phyloP scores from a whole-genome alignment of 2,329 filamentous ascomycete species.

The Calonectria fujianensis region DNA sequence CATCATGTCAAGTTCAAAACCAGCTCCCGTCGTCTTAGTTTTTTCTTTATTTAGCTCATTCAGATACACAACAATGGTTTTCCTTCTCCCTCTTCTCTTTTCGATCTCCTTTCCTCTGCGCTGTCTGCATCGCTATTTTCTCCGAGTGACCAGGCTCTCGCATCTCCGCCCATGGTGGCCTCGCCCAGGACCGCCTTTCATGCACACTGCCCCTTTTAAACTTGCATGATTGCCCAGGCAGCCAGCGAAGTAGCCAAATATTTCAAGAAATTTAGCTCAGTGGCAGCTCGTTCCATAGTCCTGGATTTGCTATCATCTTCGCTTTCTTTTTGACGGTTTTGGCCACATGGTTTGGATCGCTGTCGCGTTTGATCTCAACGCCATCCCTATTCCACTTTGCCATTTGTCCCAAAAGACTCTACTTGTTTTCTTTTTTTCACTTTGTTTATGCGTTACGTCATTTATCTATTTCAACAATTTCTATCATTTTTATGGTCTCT shows the following conservation, averaged over 20 bases:
- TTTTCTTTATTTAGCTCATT: background rate
- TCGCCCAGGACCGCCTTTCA: background rate
- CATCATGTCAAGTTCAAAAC: background rate
- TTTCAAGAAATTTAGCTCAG: background rate
- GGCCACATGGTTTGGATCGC: background rate
- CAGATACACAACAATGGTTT: background rate
- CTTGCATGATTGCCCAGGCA: background rate
- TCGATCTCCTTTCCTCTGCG: too few species aligned
- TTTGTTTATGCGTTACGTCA: background rate
- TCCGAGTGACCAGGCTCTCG: background rate
- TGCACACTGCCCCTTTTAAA: background rate
- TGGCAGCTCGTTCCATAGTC: background rate
- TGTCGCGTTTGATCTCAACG: background rate
- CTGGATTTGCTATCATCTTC: background rate
- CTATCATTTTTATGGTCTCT: background rate
- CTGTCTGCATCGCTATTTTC: background rate
- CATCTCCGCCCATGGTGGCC: background rate
- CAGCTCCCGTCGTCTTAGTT: too few species aligned
- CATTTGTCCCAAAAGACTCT: background rate
- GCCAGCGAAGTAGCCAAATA: background rate
- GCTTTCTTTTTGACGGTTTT: constrained; percentile 20
- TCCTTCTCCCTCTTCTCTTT: background rate
- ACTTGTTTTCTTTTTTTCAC: background rate
- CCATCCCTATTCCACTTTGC: background rate
- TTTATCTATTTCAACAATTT: background rate